Evolutionary conservation across 768 basidiomycete species (phyloP).

Genomic region (Austroboletus festivus): DNA sequence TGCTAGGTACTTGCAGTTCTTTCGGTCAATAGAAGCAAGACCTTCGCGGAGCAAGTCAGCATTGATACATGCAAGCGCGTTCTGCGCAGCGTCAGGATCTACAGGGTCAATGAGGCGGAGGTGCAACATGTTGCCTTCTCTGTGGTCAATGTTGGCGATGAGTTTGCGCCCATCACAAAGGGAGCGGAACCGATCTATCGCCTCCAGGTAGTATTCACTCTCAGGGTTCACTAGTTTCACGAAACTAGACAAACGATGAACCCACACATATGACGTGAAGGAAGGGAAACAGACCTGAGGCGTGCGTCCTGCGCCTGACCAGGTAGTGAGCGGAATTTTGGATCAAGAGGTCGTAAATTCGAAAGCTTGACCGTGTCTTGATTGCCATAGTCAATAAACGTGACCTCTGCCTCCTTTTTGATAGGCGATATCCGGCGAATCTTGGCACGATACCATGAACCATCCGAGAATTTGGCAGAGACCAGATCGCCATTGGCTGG

Average conservation of each 20-base stretch:
- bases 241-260: slow-evolving; percentile 52
- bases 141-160: slow-evolving; percentile 92
- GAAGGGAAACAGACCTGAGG: slow-evolving; percentile 54
- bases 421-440: slow-evolving; percentile 81
- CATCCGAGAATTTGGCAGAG: slow-evolving; percentile 92
- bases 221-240: slow-evolving; percentile 75
- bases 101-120: slow-evolving; percentile 90
- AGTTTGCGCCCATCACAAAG: slow-evolving; percentile 92
- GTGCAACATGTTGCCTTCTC: slow-evolving; percentile 74
- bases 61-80: slow-evolving; percentile 81
- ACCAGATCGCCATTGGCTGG: slow-evolving; percentile 89
- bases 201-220: slow-evolving; percentile 86
- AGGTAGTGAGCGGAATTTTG: slow-evolving; percentile 84
- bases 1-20: slow-evolving; percentile 66
- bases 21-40: slow-evolving; percentile 74
- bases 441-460: slow-evolving; percentile 94
- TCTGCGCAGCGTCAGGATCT: slow-evolving; percentile 62
- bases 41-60: slow-evolving; percentile 89
- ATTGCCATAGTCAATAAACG: slow-evolving; percentile 95
- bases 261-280: not conserved
- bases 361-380: slow-evolving; percentile 82
- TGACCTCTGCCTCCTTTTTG: slow-evolving; percentile 92
- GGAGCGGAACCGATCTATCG: slow-evolving; percentile 79
- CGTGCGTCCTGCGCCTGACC: slow-evolving; percentile 95
- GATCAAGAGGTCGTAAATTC: slow-evolving; percentile 85